Evolutionary conservation across 345 rosid species (phyloP), one percentile per base, ranked within the genome.

Genomic region (Mangifera indica): DNA sequence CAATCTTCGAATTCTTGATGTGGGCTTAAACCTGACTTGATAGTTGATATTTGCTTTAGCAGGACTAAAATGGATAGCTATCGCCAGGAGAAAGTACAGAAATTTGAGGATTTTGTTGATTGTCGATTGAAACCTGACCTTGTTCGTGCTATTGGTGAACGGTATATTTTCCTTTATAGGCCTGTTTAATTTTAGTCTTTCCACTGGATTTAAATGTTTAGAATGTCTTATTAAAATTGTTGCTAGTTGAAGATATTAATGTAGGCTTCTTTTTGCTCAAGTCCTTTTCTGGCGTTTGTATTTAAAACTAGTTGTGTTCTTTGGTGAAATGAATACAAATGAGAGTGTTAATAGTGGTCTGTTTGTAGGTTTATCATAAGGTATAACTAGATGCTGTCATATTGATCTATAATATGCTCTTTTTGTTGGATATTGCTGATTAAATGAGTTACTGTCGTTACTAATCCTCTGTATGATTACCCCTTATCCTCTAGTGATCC

Each of bases 91-190:
- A 91, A 95, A 72, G 61, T 91, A 51, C 87, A 81, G 76, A 87
- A 79, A 67, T 86, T 87, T 67, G 99, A 95, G 84, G 94, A 91
- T 70, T 89, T 92, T 48, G 83, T 95, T 17, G 96, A 92, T 77
- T 77, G 82, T 49, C 91, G 90, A 51, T 78, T 95, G 61, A 95
- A 95, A 72, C 98, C 96, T 40, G 90, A 89, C 77, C 93, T 92
- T 77, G 88, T 88, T 64, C 88, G 70, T 17, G 85, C 96, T 51
- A 81, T 86, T 70, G 82, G 81, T 48, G 83, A 91, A 71, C 55
- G 98, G 96, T 89, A 77, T 55, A 22, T 37, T 37, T 37, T 37
- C 8, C 9, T 9, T 37, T 37, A 7, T 7, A 37, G 42, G 10
- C 5, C 7, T 37, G 42, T 37, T 37, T 7, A 37, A 37, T 5